Evolutionary conservation across 306 rosid genomes (phyloP), one percentile per base, ranked within the genome.

Genomic region (Lagenaria siceraria): DNA sequence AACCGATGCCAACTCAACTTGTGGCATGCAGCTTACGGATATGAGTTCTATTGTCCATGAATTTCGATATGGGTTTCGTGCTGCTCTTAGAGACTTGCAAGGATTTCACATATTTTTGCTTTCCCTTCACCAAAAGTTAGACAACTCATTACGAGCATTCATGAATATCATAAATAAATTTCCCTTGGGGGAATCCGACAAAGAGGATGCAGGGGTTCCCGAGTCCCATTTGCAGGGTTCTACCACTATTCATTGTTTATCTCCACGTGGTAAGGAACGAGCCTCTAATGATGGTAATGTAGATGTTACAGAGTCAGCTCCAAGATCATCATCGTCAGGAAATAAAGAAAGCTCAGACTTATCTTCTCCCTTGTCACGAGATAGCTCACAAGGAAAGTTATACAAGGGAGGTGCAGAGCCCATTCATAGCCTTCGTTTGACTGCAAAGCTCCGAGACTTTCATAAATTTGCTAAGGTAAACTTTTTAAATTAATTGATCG

Each of bases 401-500:
- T 62, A n/a, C 79, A 92, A 73, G 88, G 97, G 96, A 77, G 82
- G 86, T 82, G 92, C 83, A n/a, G 99, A 95, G 81, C 82, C 87
- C 48, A 80, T 78, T 60, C 91, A 92, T 73, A 80, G 86, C 87
- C 91, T 95, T 72, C 93, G 96, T 46, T 86, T 95, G 88, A 92
- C 99, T 78, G 80, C 97, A 83, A 90, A 89, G 84, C 93, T 95
- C 59, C 97, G 98, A 53, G 98, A 95, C 83, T 92, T 92, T 58
- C 84, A 95, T 21, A 95, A 85, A 86, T 86, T 80, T 84, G 96
- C 98, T 77, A 95, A 95, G 96, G 99, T 95, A 68, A 61, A 43
- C 55, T 46, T 43, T 52, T 17, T 29, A 9, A 48, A 53, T 19
- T 27, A 8, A 22, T 24, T 42, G 40, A 15, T 29, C 18, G 10